phyloP scores from a whole-genome alignment of 495 filamentous ascomycete genomes.

The Staphylotrichum tortipilum region DNA sequence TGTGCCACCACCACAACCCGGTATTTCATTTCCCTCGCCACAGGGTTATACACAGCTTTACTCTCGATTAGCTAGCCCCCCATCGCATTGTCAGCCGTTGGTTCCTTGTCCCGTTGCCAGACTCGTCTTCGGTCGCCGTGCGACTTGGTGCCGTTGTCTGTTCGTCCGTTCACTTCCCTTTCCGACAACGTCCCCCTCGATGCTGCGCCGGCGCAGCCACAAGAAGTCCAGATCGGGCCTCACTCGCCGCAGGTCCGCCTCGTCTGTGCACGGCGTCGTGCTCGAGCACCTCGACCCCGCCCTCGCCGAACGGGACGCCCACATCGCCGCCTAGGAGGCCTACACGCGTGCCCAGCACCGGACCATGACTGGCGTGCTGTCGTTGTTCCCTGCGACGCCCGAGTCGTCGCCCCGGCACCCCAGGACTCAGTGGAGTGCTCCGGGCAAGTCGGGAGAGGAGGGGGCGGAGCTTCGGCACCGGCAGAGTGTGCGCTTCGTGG shows the following conservation, averaged over 20 bases:
- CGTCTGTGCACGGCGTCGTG: conserved; percentile 45
- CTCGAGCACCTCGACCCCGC: conserved; percentile 45
- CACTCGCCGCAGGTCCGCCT: conserved; percentile 54
- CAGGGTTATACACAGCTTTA: conserved; percentile 21
- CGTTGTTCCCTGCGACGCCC: conserved; percentile 22
- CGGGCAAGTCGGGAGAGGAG: not conserved
- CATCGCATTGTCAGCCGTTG: too few species aligned
- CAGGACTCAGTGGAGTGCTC: not conserved
- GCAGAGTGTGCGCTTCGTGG: conserved; percentile 51
- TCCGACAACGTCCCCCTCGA: conserved; percentile 20
- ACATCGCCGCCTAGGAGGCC: conserved; percentile 58
- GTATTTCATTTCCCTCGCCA: conserved; percentile 13
- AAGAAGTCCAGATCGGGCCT: conserved; percentile 36
- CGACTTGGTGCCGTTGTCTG: conserved; percentile 1
- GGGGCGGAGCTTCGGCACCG: conserved; percentile 28
- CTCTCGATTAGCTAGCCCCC: conserved; percentile 6
- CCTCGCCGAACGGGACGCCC: conserved; percentile 52
- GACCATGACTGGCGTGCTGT: conserved; percentile 34
- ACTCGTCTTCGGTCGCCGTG: not conserved
- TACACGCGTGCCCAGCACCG: conserved; percentile 50
- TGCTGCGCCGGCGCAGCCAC: conserved; percentile 40
- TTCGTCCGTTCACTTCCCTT: not conserved
- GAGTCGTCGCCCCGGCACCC: conserved; percentile 16
- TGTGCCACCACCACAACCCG: conserved; percentile 8
- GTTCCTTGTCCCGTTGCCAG: not conserved